Evolutionary conservation across 306 rosid genomes (phyloP).

Genomic region (Ziziphus jujuba): DNA sequence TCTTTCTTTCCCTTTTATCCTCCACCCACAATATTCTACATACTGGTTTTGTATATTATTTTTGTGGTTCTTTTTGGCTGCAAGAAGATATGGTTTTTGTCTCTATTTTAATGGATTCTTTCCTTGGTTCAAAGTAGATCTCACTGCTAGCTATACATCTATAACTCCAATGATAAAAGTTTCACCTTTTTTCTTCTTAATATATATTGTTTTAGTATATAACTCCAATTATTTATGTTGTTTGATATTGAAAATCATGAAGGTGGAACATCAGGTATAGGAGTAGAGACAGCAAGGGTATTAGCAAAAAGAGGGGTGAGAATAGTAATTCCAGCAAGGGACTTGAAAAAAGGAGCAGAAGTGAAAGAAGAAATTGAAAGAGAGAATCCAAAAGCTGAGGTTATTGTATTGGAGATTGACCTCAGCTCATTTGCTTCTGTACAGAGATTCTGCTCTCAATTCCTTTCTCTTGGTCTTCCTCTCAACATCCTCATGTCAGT

Average conservation of each 20-base stretch:
- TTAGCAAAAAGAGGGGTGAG: slow-evolving; percentile 91
- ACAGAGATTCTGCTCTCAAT: slow-evolving; percentile 64
- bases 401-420: slow-evolving; percentile 75
- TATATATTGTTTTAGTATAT: too few relatives aligned
- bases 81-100: slow-evolving; percentile 42
- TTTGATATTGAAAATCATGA: background rate
- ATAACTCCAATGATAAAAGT: too few relatives aligned
- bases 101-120: slow-evolving; percentile 32
- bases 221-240: too few relatives aligned
- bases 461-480: slow-evolving; percentile 67
- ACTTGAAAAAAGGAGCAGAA: slow-evolving; percentile 60
- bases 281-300: slow-evolving; percentile 93
- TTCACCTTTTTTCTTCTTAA: too few relatives aligned
- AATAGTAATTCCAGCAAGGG: slow-evolving; percentile 83
- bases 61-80: slow-evolving; percentile 41
- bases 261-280: slow-evolving; percentile 88
- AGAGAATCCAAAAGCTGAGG: slow-evolving; percentile 74
- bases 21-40: background rate
- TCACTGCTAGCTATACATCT: slow-evolving; percentile 6
- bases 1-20: background rate
- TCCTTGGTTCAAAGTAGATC: slow-evolving; percentile 33
- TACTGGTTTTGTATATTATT: slow-evolving; percentile 3
- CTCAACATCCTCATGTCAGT: slow-evolving; percentile 84
- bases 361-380: slow-evolving; percentile 57
- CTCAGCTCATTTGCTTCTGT: slow-evolving; percentile 85